Percentiles rank a stretch among this genome's conserved stretches.
Conservation (phyloP, 768 basidiomycete species). For the Mrakia gelida region DNA sequence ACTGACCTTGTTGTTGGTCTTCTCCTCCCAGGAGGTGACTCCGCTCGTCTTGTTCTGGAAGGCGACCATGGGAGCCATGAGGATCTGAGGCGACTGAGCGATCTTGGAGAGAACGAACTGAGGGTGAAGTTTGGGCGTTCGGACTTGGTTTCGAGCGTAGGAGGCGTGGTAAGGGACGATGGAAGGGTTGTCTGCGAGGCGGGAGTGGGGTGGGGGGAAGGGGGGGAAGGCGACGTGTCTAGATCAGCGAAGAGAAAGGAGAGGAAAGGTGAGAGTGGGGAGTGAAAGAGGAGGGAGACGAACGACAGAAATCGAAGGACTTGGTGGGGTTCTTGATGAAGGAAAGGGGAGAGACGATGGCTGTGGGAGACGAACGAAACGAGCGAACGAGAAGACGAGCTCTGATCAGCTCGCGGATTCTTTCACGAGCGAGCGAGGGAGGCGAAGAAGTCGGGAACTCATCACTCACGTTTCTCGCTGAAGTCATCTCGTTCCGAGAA, state of each 20-base stretch:
- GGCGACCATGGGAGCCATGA: background rate
- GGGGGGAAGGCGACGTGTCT: too few species aligned
- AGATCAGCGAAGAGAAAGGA: too few species aligned
- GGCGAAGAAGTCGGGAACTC: too few species aligned
- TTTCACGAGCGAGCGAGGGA: background rate
- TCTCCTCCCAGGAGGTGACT: background rate
- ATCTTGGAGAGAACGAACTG: background rate
- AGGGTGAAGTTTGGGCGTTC: background rate
- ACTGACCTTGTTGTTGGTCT: background rate
- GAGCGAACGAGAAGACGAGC: background rate
- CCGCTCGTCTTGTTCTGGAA: background rate
- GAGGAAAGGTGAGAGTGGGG: background rate
- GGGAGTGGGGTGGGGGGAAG: too few species aligned
- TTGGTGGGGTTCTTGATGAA: background rate
- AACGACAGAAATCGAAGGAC: slow-evolving; percentile 25
- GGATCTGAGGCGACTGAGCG: background rate
- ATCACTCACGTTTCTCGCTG: too few species aligned
- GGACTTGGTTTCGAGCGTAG: background rate
- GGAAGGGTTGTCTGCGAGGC: slow-evolving; percentile 2
- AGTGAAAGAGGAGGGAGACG: background rate
- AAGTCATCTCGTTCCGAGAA: background rate
- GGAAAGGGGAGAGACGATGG: background rate
- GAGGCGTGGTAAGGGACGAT: background rate
- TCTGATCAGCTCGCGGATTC: background rate
- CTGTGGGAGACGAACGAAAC: background rate